Percentiles rank a stretch among this genome's conserved stretches.
phyloP scores from a whole-genome alignment of 352 stramenopile genomes.

The Elongisporangium anandrum region DNA sequence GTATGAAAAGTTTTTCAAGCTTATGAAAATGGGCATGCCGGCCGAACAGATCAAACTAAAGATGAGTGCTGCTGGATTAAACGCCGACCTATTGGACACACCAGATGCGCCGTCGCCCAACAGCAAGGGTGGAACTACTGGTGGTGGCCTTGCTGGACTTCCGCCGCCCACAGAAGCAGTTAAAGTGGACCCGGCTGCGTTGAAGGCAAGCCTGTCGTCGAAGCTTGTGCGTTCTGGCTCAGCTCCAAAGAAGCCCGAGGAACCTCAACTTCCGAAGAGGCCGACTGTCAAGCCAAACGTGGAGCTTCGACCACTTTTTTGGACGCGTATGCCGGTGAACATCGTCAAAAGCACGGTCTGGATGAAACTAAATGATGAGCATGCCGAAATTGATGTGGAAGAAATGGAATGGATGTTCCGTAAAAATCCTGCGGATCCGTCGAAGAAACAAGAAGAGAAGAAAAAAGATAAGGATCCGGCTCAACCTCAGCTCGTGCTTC shows the following conservation, averaged over 20 bases:
- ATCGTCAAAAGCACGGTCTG: constrained; percentile 84
- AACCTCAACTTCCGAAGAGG: constrained; percentile 81
- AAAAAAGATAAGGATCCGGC: constrained; percentile 57
- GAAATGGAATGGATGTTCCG: constrained; percentile 90
- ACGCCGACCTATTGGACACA: constrained; percentile 59
- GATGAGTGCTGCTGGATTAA: constrained; percentile 73
- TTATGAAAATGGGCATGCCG: constrained; percentile 89
- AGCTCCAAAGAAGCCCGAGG: constrained; percentile 49
- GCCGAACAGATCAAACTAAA: constrained; percentile 92
- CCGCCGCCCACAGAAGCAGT: constrained; percentile 61
- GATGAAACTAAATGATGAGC: constrained; percentile 78
- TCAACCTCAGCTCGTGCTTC: constrained; percentile 63
- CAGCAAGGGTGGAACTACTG: constrained; percentile 23
- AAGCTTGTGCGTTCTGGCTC: constrained; percentile 33
- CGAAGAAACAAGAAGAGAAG: constrained; percentile 77
- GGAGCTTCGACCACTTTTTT: constrained; percentile 86
- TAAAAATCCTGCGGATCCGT: constrained; percentile 63
- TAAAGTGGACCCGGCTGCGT: constrained; percentile 54
- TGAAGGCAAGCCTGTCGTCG: constrained; percentile 54
- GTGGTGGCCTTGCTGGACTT: constrained; percentile 47
- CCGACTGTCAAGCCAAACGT: constrained; percentile 83
- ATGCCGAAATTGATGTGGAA: constrained; percentile 61
- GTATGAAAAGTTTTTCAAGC: constrained; percentile 96
- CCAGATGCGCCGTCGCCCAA: constrained; percentile 72
- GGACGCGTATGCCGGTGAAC: constrained; percentile 84